Evolutionary conservation across 179 eudicot genomes (phyloP), one percentile per base, ranked within the genome.

Genomic region (Spinacia oleracea): DNA sequence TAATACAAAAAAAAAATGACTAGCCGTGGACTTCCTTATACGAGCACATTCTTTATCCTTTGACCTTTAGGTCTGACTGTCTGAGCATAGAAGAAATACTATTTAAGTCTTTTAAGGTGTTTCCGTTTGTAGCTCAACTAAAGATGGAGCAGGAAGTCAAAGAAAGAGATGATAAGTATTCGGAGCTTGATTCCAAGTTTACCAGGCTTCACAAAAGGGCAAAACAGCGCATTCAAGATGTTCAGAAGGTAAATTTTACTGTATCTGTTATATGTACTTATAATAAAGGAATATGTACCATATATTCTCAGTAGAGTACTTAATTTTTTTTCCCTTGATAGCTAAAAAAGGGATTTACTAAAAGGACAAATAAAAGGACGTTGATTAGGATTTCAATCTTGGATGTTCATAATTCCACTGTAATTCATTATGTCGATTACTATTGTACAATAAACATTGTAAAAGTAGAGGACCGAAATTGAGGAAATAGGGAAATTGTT

Each of bases 201-300:
- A 91, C 75, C 81, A 89, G 99, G 86, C 98, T 96, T 84, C 99
- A 91, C 81, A 96, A 96, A 86, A 85, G 98, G 81, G 99, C 99
- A 77, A 96, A 94, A 77, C 99, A 96, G 82, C 97, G 99, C 21
- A 96, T 96, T 76, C 98, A 96, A 88, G 99, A 96, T 65, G 92
- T 90, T 80, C 99, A 96, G 74, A 96, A 96, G 91, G 99, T 94
- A 87, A 72, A 58, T 83, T 46, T 48, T 34, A n/a, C n/a, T n/a
- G n/a, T 68, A 46, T 81, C 32, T 69, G 34, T 43, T 23, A 43
- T 12, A 48, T 48, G 15, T 40, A 40, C 50, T n/a, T 40, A 38
- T 27, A 35, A 20, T 66, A 25, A 18, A 63, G 38, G 16, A 59
- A 63, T 31, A 65, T 34, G 70, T 34, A 16, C 38, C 10, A 9